phyloP scores from a whole-genome alignment of 2,329 filamentous ascomycete species.

The Arthroderma sp. region DNA sequence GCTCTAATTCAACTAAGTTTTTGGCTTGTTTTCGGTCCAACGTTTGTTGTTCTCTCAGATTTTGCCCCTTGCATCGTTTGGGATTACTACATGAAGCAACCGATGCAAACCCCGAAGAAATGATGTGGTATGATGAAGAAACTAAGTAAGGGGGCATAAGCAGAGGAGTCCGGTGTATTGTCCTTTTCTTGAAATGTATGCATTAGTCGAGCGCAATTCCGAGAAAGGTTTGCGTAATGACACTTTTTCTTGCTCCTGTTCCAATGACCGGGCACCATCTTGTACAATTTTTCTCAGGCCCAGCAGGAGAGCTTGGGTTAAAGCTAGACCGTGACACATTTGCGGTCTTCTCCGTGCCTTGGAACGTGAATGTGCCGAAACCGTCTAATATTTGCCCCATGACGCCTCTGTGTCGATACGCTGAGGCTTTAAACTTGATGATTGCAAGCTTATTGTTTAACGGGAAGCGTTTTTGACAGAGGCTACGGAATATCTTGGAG shows the following conservation, averaged over 20 bases:
- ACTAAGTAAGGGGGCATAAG: too few relatives aligned
- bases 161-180: not conserved
- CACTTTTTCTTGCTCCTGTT: not conserved
- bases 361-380: not conserved
- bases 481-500: not conserved
- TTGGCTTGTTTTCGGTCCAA: too few relatives aligned
- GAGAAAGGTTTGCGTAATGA: not conserved
- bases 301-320: not conserved
- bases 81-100: too few relatives aligned
- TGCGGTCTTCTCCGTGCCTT: not conserved
- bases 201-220: not conserved
- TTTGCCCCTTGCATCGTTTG: too few relatives aligned
- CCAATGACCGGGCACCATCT: not conserved
- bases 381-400: not conserved
- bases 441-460: not conserved
- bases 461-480: not conserved
- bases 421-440: not conserved
- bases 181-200: not conserved
- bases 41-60: too few relatives aligned
- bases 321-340: not conserved
- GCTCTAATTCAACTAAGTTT: too few relatives aligned
- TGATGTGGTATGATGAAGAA: too few relatives aligned
- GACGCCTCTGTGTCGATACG: not conserved
- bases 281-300: not conserved
- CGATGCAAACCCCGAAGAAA: not conserved